Conservation (phyloP, 192 early-diverging fungal genomes). For the Haplosporangium gracile region DNA sequence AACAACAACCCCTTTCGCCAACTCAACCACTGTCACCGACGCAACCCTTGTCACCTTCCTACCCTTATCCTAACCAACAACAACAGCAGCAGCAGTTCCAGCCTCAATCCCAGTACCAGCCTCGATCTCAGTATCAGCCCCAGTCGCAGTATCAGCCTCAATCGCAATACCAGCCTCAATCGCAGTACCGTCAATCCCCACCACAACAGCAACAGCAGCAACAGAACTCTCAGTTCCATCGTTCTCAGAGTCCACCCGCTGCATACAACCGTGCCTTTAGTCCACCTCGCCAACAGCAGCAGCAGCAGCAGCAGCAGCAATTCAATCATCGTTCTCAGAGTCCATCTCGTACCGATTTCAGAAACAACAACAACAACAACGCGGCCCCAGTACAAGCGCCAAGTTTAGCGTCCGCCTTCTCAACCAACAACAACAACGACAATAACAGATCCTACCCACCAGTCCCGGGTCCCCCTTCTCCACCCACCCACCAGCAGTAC, state of each 20-base stretch:
- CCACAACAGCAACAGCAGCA: constrained; percentile 7
- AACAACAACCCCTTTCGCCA: not conserved
- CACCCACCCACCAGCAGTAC: not conserved
- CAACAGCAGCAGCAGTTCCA: not conserved
- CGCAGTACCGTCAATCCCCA: not conserved
- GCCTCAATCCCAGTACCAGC: constrained; percentile 7
- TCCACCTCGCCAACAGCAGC: not conserved
- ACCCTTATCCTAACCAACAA: constrained; percentile 1
- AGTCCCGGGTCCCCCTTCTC: not conserved
- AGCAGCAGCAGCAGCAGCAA: not conserved
- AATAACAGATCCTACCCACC: not conserved
- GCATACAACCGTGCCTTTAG: not conserved
- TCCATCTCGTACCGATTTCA: not conserved
- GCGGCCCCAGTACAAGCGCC: not conserved
- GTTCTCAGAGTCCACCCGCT: not conserved
- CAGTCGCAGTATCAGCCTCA: not conserved
- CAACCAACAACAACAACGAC: not conserved
- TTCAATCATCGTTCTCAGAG: not conserved
- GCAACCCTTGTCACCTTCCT: not conserved
- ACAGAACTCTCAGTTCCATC: constrained; percentile 6
- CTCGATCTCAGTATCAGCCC: not conserved
- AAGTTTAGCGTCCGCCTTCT: not conserved
- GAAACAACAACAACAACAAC: not conserved
- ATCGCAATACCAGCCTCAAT: not conserved
- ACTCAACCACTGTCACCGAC: not conserved